Conservation (phyloP, 257 asterid genomes). For the Ilex asprella region DNA sequence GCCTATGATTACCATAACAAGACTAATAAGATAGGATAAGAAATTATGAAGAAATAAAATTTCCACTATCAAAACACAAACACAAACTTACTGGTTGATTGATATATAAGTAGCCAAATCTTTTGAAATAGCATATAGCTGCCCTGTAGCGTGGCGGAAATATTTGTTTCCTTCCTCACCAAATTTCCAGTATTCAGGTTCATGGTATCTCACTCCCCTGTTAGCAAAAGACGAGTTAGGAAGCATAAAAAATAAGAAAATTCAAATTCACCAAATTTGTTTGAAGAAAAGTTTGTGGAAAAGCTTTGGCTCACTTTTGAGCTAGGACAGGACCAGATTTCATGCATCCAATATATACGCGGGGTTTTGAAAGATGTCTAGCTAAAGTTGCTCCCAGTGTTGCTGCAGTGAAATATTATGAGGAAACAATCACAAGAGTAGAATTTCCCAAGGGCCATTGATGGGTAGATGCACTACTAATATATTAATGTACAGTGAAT, state of each 20-base stretch:
- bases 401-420: constrained; percentile 37
- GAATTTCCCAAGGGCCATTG: background rate
- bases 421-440: constrained; percentile 2
- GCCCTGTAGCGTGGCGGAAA: constrained; percentile 95
- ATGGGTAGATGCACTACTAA: too few relatives aligned
- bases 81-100: constrained; percentile 54
- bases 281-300: background rate
- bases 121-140: constrained; percentile 78
- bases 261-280: background rate
- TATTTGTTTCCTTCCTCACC: constrained; percentile 92
- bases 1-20: constrained; percentile 32
- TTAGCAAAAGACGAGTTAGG: background rate
- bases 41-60: too few relatives aligned
- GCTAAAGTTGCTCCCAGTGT: constrained; percentile 71
- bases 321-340: constrained; percentile 92
- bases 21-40: constrained; percentile 1
- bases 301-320: constrained; percentile 54
- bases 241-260: background rate
- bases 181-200: constrained; percentile 93
- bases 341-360: constrained; percentile 93
- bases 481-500: background rate
- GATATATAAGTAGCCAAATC: constrained; percentile 83
- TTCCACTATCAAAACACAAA: background rate
- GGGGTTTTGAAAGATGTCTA: constrained; percentile 67
- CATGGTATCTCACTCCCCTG: constrained; percentile 90